Evolutionary conservation across 257 asterid species (phyloP), one percentile per base, ranked within the genome.

Genomic region (Nyctanthes arbortristis): DNA sequence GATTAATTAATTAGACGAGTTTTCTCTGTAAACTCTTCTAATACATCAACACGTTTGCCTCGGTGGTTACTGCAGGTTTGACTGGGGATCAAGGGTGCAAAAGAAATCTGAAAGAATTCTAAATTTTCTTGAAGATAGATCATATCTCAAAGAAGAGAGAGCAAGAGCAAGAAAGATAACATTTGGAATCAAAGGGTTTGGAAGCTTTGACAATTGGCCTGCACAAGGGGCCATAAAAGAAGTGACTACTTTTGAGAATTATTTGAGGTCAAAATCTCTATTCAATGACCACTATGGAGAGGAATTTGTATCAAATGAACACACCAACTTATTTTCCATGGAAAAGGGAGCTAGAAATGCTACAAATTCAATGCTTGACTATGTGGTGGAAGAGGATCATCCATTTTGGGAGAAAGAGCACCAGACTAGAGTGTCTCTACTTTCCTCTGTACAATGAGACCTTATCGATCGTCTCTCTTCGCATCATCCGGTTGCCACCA

Each of bases 61-160:
- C n/a, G 24, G 54, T 43, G 54, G 11, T 3, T 13, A 47, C n/a
- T 59, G 29, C 83, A 91, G 97, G 78, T 91, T 89, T 82, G 67
- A 91, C 67, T 91, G 97, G 96, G 96, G 97, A 75, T 49, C 27
- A 72, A 75, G 89, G n/a, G 87, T 89, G 64, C 73, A 75, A 66
- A 81, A 78, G 29, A 89, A 87, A 78, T 73, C 89, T 1, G 90
- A 81, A 34, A 84, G 86, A 70, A 74, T 85, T 37, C 10, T 68
- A 20, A 68, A 64, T 69, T 89, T 92, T 63, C 72, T 89, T 3
- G 81, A 83, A 68, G 88, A 92, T 59, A 61, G 62, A 47, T 43
- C 84, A 25, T 79, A 83, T 75, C 85, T 88, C 25, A 83, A 82
- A 74, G 96, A 89, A 34, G 96, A 89, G 77, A 85, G 97, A 67